Conservation (phyloP, 257 asterid genomes). For the Solanum peruvianum region DNA sequence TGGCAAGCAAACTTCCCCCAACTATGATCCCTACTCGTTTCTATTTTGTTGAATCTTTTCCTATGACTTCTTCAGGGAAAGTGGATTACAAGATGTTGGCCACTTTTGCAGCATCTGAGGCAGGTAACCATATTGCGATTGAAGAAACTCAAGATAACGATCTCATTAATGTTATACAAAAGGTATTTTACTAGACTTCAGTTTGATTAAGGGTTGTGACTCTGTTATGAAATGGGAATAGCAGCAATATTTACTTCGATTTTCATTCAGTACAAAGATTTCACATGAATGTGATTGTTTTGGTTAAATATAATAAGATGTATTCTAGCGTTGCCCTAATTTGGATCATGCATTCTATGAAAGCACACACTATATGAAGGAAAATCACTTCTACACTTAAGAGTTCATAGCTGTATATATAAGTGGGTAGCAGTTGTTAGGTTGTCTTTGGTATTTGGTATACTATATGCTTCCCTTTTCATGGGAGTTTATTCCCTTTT, state of each 20-base stretch:
- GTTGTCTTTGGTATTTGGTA: not conserved
- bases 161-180: constrained; percentile 44
- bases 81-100: constrained; percentile 62
- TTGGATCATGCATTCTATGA: not conserved
- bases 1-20: constrained; percentile 51
- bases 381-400: not conserved
- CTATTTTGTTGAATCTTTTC: constrained; percentile 45
- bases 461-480: not conserved
- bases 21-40: constrained; percentile 54
- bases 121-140: constrained; percentile 10
- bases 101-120: constrained; percentile 22
- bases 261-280: not conserved
- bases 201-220: not conserved
- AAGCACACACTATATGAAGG: not conserved
- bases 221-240: not conserved
- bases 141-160: constrained; percentile 31
- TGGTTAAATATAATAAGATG: not conserved
- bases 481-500: not conserved
- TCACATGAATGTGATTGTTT: not conserved
- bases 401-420: not conserved
- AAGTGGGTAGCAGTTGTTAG: not conserved
- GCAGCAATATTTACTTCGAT: not conserved
- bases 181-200: constrained; percentile 29
- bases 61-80: constrained; percentile 79
- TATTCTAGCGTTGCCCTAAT: not conserved